Base-by-base conservation (phyloP, 2,329 filamentous ascomycete species). In the Magnaporthiopsis incrustans region DNA sequence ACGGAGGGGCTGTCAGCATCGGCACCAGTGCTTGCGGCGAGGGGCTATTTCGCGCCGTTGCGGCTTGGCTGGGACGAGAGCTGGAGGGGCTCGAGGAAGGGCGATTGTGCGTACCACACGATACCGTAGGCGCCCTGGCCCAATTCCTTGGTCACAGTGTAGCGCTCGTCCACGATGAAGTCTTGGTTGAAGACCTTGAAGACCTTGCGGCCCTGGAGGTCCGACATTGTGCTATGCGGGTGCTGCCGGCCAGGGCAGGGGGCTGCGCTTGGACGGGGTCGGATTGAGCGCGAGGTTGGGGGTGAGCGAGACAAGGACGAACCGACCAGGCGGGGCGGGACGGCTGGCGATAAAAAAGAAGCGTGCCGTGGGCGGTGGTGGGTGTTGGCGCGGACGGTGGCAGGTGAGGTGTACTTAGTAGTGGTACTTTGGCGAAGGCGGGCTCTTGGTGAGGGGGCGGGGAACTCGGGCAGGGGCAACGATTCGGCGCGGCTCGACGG, bases 121-220 rank as follows among this genome's bases (percentile, higher is more conserved):
- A 99, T 98, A 75, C 95, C 95, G 75, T 99, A 99, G 73, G 95
- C 95, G 74, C 95, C 95, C 78, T 99, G 95, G 59, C 95, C 95
- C 64, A 99, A 84, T 82, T 99, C 95, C 84, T 99, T 99, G 69
- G 94, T 98, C 69, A 99, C 95, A 69, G 91, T 97, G 81, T 99
- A 99, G 72, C 94, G 89, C 79, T 98, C 94, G 76, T 98, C 95
- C 73, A 98, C 95, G 71, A 97, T 88, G 76, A 99, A 99, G 81
- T 99, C 95, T 76, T 99, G 95, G 83, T 97, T 97, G 81, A 99
- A 99, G 77, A 99, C 93, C 88, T 96, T 97, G 85, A 97, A 97
- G 78, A 94, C 86, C 85, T 97, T 97, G 79, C 92, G 89, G 60
- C 73, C 75, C 65, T 75, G 73, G 30, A 76, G 69, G 67, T 76